phyloP scores from a whole-genome alignment of 495 filamentous ascomycete species.

The Penicillium salamii region DNA sequence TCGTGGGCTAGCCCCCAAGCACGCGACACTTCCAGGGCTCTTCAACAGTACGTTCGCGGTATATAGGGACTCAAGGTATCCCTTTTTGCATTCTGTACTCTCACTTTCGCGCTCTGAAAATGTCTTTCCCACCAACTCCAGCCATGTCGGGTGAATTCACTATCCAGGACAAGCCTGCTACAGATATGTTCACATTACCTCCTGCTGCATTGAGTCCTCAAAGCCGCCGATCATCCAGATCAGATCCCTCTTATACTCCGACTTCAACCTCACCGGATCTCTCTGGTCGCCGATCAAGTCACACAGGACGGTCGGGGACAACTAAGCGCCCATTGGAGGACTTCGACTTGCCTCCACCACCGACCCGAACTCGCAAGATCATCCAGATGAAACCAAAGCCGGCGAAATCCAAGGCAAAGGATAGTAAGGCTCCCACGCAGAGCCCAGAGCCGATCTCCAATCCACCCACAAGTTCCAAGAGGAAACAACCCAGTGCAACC shows the following conservation, averaged over 20 bases:
- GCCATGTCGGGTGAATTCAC: slow-evolving; percentile 79
- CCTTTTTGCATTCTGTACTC: slow-evolving; percentile 3
- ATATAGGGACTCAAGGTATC: slow-evolving; percentile 2
- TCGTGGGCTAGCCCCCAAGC: slow-evolving; percentile 38
- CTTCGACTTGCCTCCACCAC: slow-evolving; percentile 86
- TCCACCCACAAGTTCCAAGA: slow-evolving; percentile 49
- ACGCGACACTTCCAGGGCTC: slow-evolving; percentile 47
- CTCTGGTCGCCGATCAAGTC: slow-evolving; percentile 38
- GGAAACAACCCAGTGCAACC: slow-evolving; percentile 63
- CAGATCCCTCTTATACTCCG: slow-evolving; percentile 51
- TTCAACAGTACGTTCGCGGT: slow-evolving; percentile 7
- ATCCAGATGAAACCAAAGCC: slow-evolving; percentile 86
- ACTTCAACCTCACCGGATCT: slow-evolving; percentile 53
- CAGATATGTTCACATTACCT: slow-evolving; percentile 74
- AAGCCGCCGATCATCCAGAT: slow-evolving; percentile 41
- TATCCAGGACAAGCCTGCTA: slow-evolving; percentile 65
- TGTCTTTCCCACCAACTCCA: slow-evolving; percentile 78
- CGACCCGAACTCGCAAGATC: slow-evolving; percentile 88
- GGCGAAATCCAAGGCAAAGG: slow-evolving; percentile 28
- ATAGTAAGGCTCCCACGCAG: slow-evolving; percentile 29
- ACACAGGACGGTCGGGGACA: slow-evolving; percentile 53
- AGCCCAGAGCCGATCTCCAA: slow-evolving; percentile 12
- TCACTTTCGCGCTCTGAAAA: slow-evolving; percentile 58
- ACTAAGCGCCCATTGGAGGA: slow-evolving; percentile 48
- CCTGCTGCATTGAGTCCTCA: slow-evolving; percentile 68